phyloP scores from a whole-genome alignment of 2,329 filamentous ascomycete species.

The Hypomyces perniciosus region DNA sequence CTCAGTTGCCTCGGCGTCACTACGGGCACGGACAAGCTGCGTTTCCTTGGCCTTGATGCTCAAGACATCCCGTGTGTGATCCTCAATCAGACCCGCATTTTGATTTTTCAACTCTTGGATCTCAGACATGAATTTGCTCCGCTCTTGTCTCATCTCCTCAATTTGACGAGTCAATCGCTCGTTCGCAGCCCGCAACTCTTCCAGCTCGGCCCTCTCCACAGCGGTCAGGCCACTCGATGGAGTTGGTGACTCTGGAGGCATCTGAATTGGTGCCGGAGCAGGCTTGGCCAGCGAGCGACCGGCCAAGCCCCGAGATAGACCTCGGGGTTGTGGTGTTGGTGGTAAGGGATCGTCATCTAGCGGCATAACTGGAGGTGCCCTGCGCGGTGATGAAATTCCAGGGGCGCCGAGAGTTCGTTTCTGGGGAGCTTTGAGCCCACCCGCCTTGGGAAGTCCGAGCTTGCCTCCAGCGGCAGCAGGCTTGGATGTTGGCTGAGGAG shows the following conservation, averaged over 20 bases:
- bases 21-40: constrained; percentile 84
- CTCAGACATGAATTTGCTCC: constrained; percentile 74
- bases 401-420: constrained; percentile 48
- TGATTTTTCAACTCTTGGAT: constrained; percentile 94
- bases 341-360: constrained; percentile 53
- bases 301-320: constrained; percentile 72
- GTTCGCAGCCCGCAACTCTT: constrained; percentile 78
- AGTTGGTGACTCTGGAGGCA: constrained; percentile 50
- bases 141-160: constrained; percentile 77
- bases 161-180: constrained; percentile 68
- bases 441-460: constrained; percentile 49
- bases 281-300: constrained; percentile 81
- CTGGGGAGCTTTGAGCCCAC: constrained; percentile 54
- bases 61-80: constrained; percentile 89
- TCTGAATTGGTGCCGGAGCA: constrained; percentile 42
- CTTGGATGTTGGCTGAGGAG: constrained; percentile 42
- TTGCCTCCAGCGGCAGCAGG: constrained; percentile 42
- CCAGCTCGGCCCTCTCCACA: constrained; percentile 85
- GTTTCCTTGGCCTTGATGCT: constrained; percentile 99
- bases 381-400: constrained; percentile 48
- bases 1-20: constrained; percentile 84
- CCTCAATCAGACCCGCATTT: constrained; percentile 93
- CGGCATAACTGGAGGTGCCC: constrained; percentile 43
- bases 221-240: constrained; percentile 62
- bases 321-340: constrained; percentile 56